Evolutionary conservation across 345 rosid genomes (phyloP), one percentile per base, ranked within the genome.

Genomic region (Orychophragmus violaceus): DNA sequence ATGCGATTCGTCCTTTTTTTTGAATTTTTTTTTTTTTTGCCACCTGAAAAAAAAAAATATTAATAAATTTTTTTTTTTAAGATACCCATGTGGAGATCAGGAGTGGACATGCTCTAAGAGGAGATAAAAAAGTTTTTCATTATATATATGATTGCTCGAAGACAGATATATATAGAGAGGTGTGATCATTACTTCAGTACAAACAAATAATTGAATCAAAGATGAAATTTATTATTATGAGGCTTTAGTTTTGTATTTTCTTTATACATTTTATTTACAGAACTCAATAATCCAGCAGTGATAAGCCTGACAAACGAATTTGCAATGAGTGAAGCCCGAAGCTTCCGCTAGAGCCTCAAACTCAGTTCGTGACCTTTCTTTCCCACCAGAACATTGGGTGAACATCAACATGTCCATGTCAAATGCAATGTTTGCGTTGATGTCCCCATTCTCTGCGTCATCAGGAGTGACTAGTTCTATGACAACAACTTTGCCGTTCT

Each of bases 341-440:
- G 37, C 76, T 5, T 14, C n/a, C 0, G 82, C 88, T 11, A 86
- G 55, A 16, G 75, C 69, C 58, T 74, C 70, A n/a, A 50, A 86
- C 64, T 84, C 89, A 49, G 58, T 50, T 23, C 50, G 49, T 7
- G 78, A 76, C 54, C 89, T 81, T 66, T 82, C 87, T 64, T 78
- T 81, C 0, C 82, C 89, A 1, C 81, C 81, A 0, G 78, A 74
- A 25, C 14, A 74, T 41, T 63, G 77, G n/a, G 81, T 79, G 24
- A 82, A 49, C 89, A 86, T 79, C 0, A 76, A n/a, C 41, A 84
- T n/a, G 56, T 81, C 87, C 65, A 69, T 75, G 51, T 60, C 72
- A 27, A 36, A 79, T 5, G 70, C 84, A 24, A 79, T 74, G 35
- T 75, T 75, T 0, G 84, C 70, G 7, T 77, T 60, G 22, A 76